Evolutionary conservation across 768 basidiomycete species (phyloP).

Genomic region (Hericium alpestre): DNA sequence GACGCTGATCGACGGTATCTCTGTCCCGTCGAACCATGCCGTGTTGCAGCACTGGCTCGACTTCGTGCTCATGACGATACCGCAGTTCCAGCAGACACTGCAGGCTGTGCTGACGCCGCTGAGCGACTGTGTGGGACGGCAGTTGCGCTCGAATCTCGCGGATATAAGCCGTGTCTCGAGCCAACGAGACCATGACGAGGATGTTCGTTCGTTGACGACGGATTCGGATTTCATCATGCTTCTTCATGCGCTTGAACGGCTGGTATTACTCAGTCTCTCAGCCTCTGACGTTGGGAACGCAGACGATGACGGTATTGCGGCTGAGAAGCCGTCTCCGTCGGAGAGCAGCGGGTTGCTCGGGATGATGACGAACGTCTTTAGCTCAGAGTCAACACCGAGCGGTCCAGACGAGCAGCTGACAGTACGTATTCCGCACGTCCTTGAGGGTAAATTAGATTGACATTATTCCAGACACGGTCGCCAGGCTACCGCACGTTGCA

Average conservation of each 20-base stretch:
- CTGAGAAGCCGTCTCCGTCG: conserved; percentile 38
- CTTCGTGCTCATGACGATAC: conserved; percentile 84
- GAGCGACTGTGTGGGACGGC: conserved; percentile 68
- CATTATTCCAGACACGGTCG: conserved; percentile 44
- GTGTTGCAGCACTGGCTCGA: conserved; percentile 94
- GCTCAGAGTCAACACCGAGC: conserved; percentile 46
- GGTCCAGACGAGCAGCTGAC: conserved; percentile 44
- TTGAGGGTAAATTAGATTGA: conserved; percentile 4
- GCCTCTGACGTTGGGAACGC: conserved; percentile 35
- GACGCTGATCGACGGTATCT: conserved; percentile 73
- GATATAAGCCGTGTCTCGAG: conserved; percentile 29
- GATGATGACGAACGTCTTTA: conserved; percentile 86
- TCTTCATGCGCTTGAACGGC: conserved; percentile 72
- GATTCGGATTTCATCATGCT: conserved; percentile 82
- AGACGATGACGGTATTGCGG: conserved; percentile 44
- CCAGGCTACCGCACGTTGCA: conserved; percentile 69
- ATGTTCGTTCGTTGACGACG: conserved; percentile 42
- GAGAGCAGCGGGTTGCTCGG: conserved; percentile 69
- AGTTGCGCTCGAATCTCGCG: conserved; percentile 44
- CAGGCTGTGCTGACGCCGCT: conserved; percentile 62
- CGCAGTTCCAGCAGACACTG: conserved; percentile 69
- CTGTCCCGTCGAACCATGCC: conserved; percentile 55
- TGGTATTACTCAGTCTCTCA: conserved; percentile 64
- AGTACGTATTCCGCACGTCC: conserved; percentile 27
- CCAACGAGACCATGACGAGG: conserved; percentile 25